Base-by-base conservation (phyloP, 2,329 filamentous ascomycete genomes). In the Trichoderma sp. region DNA sequence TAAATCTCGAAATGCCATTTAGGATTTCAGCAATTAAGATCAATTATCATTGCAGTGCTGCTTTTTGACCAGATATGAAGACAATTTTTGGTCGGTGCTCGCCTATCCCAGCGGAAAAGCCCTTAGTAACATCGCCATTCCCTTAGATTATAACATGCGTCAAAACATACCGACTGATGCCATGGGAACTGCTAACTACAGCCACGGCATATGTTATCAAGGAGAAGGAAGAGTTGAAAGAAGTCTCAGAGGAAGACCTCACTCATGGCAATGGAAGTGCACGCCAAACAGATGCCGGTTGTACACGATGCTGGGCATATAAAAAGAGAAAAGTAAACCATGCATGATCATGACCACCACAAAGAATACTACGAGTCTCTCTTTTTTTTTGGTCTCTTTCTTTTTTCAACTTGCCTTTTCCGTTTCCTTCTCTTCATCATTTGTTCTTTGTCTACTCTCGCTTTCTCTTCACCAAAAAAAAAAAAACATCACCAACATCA, bases 381-480 rank as follows among this genome's bases (percentile, higher is more conserved):
- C n/a, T 51, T 21, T 9, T 24, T 51, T 24, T 53, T 24, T n/a
- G n/a, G 1, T 51, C 21, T 24, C 43, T 11, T 4, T 53, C n/a
- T 53, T 24, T 11, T 24, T 21, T 47, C 18, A 47, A 7, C 8
- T 47, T 51, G 1, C 9, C 11, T 12, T 32, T 12, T 21, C 6
- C 26, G 3, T n/a, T 43, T n/a, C 3, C 3, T n/a, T 43, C 15
- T 2, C n/a, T n/a, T 43, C 0, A 0, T 43, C 39, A 9, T n/a
- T 43, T 43, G 39, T 51, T 47, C 43, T 51, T 51, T 3, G 2
- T 21, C 4, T 51, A 6, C 4, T 3, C 4, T 21, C 43, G 11
- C 43, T 12, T 21, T 12, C 43, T 21, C n/a, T 21, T 36, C 34
- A 36, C 6, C 14, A 7, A 8, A 43, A 9, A 9, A 51, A 47